Percentiles rank a stretch among this genome's conserved stretches.
Evolutionary conservation across 2,329 filamentous ascomycete genomes (phyloP).

Genomic region (Lizonia empirigonia): DNA sequence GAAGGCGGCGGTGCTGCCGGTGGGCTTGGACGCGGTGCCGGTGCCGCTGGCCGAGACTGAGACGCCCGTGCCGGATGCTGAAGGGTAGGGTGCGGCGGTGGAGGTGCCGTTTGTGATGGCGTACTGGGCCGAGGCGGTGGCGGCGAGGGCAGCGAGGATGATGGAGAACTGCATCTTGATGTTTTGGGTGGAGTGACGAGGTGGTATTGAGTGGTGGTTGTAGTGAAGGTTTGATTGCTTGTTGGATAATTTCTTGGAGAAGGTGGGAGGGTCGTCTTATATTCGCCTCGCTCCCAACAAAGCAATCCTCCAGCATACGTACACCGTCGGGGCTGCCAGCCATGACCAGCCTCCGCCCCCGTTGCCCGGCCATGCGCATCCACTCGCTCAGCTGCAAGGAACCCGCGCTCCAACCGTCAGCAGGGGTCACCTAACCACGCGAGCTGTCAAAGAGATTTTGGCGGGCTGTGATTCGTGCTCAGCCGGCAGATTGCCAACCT

Average conservation of each 20-base stretch:
- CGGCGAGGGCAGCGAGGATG: constrained; percentile 34
- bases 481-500: not conserved
- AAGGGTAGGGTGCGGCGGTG: constrained; percentile 29
- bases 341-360: constrained; percentile 13
- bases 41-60: constrained; percentile 18
- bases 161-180: constrained; percentile 41
- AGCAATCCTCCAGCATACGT: constrained; percentile 10
- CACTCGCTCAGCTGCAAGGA: constrained; percentile 8
- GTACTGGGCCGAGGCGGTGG: constrained; percentile 35
- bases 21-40: constrained; percentile 17
- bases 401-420: not conserved
- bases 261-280: not conserved
- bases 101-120: constrained; percentile 33
- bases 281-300: not conserved
- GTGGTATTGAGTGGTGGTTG: not conserved
- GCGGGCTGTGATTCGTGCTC: not conserved
- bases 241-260: not conserved
- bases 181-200: not conserved
- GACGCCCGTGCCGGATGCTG: constrained; percentile 28
- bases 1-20: constrained; percentile 30
- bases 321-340: constrained; percentile 8
- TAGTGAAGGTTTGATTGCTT: not conserved
- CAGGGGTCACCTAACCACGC: constrained; percentile 1
- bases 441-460: not conserved
- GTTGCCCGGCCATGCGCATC: not conserved